phyloP scores from a whole-genome alignment of 2,329 filamentous ascomycete species.

The Coniochaeta pulveracea region DNA sequence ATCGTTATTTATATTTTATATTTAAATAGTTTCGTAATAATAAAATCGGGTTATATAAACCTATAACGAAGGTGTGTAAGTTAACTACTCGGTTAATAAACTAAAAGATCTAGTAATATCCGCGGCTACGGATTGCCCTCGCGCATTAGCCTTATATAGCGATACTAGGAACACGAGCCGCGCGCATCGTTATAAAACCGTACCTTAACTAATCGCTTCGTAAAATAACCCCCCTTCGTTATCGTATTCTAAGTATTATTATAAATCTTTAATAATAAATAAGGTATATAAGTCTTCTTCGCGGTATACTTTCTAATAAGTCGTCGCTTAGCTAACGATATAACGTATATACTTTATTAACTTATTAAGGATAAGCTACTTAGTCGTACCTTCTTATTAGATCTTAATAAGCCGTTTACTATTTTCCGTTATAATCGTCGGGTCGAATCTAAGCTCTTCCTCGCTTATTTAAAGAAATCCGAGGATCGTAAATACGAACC shows the following conservation, averaged over 20 bases:
- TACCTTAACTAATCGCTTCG: slow-evolving; percentile 20
- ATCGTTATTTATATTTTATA: slow-evolving; percentile 21
- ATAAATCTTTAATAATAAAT: slow-evolving; percentile 28
- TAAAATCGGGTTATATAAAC: slow-evolving; percentile 31
- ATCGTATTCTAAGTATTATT: slow-evolving; percentile 21
- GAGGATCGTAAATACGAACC: slow-evolving; percentile 25
- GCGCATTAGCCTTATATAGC: no score
- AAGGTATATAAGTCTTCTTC: slow-evolving; percentile 16
- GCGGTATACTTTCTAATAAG: slow-evolving; percentile 25
- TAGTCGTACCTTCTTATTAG: slow-evolving; percentile 19
- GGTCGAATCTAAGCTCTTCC: slow-evolving; percentile 11
- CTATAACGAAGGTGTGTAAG: no score
- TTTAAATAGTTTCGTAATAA: slow-evolving; percentile 26
- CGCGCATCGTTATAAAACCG: no score
- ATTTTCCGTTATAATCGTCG: slow-evolving; percentile 6
- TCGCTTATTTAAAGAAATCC: slow-evolving; percentile 27
- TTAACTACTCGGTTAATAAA: no score
- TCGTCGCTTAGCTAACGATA: slow-evolving; percentile 25
- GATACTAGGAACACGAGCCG: no score
- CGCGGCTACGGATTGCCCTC: no score
- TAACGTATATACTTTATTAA: slow-evolving; percentile 20
- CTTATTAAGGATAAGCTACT: slow-evolving; percentile 28
- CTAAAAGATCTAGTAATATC: no score
- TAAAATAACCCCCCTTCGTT: slow-evolving; percentile 22
- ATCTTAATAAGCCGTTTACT: slow-evolving; percentile 26